These are phyloP conservation scores for Aphanomyces astaci DNA, from an alignment of 352 stramenopile genomes.

Conservation along the genomic window DNA sequence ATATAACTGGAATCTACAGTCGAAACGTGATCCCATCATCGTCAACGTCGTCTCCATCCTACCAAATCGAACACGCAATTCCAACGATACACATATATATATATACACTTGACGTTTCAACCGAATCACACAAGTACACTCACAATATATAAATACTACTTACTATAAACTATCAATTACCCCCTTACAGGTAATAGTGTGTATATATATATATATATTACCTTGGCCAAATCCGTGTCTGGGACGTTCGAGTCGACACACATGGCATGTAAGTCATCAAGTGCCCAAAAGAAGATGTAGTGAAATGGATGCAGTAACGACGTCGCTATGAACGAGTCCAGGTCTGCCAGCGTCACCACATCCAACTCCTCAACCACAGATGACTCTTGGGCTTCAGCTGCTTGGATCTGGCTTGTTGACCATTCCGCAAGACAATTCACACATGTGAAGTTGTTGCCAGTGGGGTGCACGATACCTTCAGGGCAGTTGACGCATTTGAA, in stretches of 20 bases:
- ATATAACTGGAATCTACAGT: too few relatives aligned
- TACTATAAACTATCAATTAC: too few relatives aligned
- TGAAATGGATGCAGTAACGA: conserved; percentile 54
- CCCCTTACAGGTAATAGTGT: too few relatives aligned
- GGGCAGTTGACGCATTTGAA: conserved; percentile 42
- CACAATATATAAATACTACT: too few relatives aligned
- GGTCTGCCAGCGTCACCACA: conserved; percentile 32
- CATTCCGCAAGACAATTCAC: conserved; percentile 35
- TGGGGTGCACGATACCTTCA: conserved; percentile 23
- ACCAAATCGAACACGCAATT: neutral
- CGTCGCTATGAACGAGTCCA: conserved; percentile 40
- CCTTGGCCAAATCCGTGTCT: conserved; percentile 30
- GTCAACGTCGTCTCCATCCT: neutral
- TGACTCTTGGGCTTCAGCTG: conserved; percentile 42
- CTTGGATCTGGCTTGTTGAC: conserved; percentile 28
- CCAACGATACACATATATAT: neutral
- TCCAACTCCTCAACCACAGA: conserved; percentile 26
- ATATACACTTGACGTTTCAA: too few relatives aligned
- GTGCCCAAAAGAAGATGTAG: conserved; percentile 69
- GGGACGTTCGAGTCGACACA: conserved; percentile 23
- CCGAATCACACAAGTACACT: too few relatives aligned
- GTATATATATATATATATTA: too few relatives aligned
- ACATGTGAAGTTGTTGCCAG: conserved; percentile 48
- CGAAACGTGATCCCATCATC: too few relatives aligned
- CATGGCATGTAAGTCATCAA: conserved; percentile 40